Evolutionary conservation across 441 rosid genomes (phyloP).

Genomic region (Syzygium syzygioides): DNA sequence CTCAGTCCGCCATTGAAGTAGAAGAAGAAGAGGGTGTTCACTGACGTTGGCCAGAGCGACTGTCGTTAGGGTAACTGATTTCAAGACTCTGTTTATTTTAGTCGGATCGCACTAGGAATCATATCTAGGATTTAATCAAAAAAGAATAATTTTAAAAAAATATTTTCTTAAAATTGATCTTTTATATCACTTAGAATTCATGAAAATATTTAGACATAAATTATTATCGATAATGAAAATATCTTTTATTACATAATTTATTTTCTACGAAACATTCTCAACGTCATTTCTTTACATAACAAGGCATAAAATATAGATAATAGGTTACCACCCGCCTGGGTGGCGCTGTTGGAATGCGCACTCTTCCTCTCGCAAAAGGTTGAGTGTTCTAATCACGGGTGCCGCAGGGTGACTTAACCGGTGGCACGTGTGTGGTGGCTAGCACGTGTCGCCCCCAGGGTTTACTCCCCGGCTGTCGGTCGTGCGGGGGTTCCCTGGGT

Average conservation of each 20-base stretch:
- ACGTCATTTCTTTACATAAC: no score
- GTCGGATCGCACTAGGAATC: neutral
- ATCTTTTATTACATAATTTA: neutral
- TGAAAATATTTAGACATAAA: neutral
- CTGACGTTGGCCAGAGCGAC: neutral
- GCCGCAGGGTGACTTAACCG: no score
- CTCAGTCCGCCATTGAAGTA: neutral
- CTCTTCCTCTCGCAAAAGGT: no score
- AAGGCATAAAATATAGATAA: neutral
- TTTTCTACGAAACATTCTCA: neutral
- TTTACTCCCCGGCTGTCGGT: no score
- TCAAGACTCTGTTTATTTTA: no score
- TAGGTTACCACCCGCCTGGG: no score
- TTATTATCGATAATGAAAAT: accelerated
- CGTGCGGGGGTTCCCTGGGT: no score
- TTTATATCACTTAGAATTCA: neutral
- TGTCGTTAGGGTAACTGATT: neutral
- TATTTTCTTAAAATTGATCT: accelerated
- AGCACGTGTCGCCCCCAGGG: no score
- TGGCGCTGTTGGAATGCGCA: no score
- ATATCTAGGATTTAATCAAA: neutral
- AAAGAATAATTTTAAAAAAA: neutral
- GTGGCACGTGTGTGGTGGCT: no score
- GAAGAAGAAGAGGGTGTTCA: neutral
- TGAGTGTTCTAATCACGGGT: no score